These are phyloP conservation scores for Rhododendron williamsianum DNA, from an alignment of 148 eudicot genomes.

Conservation along the genomic window DNA sequence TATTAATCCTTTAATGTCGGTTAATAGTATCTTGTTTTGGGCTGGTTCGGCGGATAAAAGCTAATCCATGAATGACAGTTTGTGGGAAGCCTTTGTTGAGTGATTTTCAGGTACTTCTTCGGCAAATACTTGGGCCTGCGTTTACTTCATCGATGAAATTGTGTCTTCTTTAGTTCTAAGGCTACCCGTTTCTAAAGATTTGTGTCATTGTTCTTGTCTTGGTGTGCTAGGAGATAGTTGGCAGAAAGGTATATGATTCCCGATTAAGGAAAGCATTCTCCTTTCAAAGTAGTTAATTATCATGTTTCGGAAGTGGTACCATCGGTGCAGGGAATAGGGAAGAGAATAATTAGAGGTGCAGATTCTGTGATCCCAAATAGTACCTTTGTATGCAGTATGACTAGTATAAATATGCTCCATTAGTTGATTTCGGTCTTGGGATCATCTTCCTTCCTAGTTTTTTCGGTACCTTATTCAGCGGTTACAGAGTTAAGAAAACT, in stretches of 20 bases:
- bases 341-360: background rate
- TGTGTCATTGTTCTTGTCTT: background rate
- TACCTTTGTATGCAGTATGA: too few relatives aligned
- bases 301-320: background rate
- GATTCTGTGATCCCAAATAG: background rate
- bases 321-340: background rate
- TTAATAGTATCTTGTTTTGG: background rate
- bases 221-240: background rate
- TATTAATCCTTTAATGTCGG: background rate
- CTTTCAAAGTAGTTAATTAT: background rate
- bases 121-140: background rate
- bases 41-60: background rate
- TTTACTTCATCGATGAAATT: background rate
- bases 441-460: background rate
- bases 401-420: background rate
- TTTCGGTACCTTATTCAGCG: background rate
- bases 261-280: background rate
- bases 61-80: background rate
- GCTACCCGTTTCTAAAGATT: background rate
- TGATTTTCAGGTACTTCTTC: background rate
- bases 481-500: background rate
- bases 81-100: background rate
- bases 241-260: background rate
- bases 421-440: background rate
- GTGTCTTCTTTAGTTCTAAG: background rate